phyloP scores from a whole-genome alignment of 192 early-diverging fungal species.

The Coemansia sp. region DNA sequence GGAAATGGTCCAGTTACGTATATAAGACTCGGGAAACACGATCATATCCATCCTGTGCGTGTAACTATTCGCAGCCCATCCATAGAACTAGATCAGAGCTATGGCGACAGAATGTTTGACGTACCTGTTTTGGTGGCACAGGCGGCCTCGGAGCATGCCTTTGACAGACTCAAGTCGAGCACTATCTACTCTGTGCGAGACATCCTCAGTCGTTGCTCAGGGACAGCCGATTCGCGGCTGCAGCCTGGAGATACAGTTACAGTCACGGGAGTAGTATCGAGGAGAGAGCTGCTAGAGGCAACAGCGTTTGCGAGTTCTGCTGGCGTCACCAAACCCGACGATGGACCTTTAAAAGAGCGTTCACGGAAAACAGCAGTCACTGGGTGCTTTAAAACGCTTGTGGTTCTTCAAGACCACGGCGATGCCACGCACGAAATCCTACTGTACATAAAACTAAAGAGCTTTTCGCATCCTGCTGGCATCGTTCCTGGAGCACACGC shows the following conservation, averaged over 20 bases:
- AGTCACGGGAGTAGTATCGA: neutral
- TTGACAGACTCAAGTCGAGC: neutral
- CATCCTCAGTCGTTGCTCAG: neutral
- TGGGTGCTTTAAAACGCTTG: slow-evolving; percentile 20
- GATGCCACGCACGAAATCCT: slow-evolving; percentile 11
- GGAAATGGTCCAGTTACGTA: neutral
- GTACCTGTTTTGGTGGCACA: neutral
- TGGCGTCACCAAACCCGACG: neutral
- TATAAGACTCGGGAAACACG: slow-evolving; percentile 2
- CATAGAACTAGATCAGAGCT: neutral
- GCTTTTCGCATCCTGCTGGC: slow-evolving; percentile 28
- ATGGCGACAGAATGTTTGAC: neutral
- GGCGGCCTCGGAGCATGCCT: neutral
- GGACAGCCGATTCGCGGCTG: neutral
- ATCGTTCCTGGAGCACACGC: slow-evolving; percentile 32
- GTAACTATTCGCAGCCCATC: neutral
- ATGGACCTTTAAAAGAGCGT: neutral
- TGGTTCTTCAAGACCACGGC: slow-evolving; percentile 19
- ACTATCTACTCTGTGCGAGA: neutral
- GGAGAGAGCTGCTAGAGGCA: neutral
- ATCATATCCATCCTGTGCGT: slow-evolving; percentile 26
- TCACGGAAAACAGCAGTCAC: neutral
- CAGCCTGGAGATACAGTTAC: neutral
- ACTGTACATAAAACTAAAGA: slow-evolving; percentile 31
- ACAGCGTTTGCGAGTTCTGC: slow-evolving; percentile 3